These are phyloP conservation scores for Sinapis alba DNA, from an alignment of 441 rosid genomes.

Conservation along the genomic window DNA sequence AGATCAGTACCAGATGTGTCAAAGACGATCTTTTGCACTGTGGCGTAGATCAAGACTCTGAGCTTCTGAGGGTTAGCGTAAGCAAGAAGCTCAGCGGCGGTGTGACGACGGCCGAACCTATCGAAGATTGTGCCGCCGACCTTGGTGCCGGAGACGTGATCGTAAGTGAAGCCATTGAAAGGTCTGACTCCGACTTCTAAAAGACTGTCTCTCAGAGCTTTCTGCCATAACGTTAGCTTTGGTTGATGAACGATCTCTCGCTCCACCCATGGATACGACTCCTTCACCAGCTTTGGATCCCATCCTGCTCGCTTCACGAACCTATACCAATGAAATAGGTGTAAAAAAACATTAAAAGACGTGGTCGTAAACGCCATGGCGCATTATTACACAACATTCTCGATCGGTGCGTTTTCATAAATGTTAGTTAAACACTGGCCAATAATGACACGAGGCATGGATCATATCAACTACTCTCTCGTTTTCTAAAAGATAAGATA, in stretches of 20 bases:
- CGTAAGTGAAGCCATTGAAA: constrained; percentile 90
- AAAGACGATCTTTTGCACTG: constrained; percentile 76
- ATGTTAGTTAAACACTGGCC: constrained; percentile 8
- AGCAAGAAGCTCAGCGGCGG: constrained; percentile 88
- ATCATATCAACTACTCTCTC: neutral
- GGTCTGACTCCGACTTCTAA: constrained; percentile 83
- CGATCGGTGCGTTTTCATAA: constrained; percentile 31
- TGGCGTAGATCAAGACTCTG: constrained; percentile 77
- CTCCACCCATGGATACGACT: constrained; percentile 95
- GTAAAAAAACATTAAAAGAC: neutral
- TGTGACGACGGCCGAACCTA: constrained; percentile 85
- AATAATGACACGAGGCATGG: neutral
- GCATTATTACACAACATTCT: constrained; percentile 33
- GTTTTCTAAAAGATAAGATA: neutral
- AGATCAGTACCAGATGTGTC: constrained; percentile 60
- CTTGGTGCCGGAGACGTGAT: constrained; percentile 89
- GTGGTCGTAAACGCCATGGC: neutral
- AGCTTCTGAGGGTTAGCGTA: constrained; percentile 73
- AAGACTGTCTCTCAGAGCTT: constrained; percentile 74
- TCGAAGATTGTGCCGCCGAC: constrained; percentile 94
- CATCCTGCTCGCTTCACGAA: constrained; percentile 82
- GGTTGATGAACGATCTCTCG: constrained; percentile 73
- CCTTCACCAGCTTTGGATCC: constrained; percentile 81
- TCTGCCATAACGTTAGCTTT: constrained; percentile 70
- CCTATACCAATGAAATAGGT: constrained; percentile 31